Evolutionary conservation across 805 yeast genomes (phyloP), one percentile per base, ranked within the genome.

Genomic region (Saccharomycopsis fibuligera): DNA sequence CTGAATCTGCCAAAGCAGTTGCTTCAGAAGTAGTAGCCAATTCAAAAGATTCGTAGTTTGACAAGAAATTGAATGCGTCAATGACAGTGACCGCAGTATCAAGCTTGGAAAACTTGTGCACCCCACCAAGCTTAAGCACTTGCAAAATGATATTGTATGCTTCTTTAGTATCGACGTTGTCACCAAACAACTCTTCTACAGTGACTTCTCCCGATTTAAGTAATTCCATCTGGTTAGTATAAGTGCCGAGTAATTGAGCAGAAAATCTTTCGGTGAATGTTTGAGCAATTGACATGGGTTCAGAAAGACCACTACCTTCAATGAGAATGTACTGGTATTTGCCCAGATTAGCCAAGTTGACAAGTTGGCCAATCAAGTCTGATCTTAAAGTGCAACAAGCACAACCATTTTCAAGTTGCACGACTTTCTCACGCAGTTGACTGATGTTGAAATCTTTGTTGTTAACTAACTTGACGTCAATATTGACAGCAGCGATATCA

Each of bases 281-380:
- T 54, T 72, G 75, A 0, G 77, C 77, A 16, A 72, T 74, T 54
- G 72, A 75, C 74, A 70, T 69, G 25, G 76, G 76, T 55, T 72
- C 77, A 19, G 72, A 66, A 23, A 72, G 68, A 25, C 76, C 76
- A 3, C 76, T 69, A 5, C 72, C 65, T 55, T 72, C 77, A 36
- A 72, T 72, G 6, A 72, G 60, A 38, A 72, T 68, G 52, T 72
- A 72, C 38, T 72, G 66, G 41, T 66, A 69, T 30, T 61, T 62
- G 9, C 66, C 68, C 6, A 57, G 49, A 25, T 59, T 60, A 16
- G 70, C 70, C 16, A 72, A 56, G 2, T 56, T 44, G 3, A 68
- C 66, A 48, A 72, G 58, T 51, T 72, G 76, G 43, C 70, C 75
- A 16, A 72, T 57, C 44, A 72, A 57, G 54, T 72, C 76, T 5